phyloP scores from a whole-genome alignment of 176 grass and related monocot species.

The Oryza australiensis region DNA sequence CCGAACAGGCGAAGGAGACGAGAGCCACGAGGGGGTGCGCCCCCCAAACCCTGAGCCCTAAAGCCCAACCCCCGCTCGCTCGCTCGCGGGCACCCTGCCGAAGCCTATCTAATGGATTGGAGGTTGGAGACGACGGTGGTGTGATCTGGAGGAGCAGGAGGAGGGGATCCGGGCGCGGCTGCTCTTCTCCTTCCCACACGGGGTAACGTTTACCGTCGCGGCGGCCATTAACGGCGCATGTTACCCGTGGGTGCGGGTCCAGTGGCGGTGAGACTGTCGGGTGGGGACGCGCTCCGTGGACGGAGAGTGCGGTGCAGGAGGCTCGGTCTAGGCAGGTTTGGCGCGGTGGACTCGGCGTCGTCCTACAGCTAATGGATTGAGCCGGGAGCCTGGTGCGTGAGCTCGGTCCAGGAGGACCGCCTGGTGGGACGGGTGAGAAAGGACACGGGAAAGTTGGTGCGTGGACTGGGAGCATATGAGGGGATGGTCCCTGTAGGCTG shows the following conservation, averaged over 20 bases:
- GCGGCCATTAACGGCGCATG: slow-evolving; percentile 55
- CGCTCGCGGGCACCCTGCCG: not conserved
- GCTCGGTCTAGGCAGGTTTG: not conserved
- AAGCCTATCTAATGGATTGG: slow-evolving; percentile 42
- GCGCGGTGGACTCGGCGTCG: slow-evolving; percentile 21
- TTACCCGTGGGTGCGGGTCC: slow-evolving; percentile 41
- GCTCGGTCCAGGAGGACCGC: not conserved
- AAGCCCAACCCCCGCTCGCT: slow-evolving; percentile 35
- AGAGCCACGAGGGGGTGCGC: not conserved
- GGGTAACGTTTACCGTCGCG: slow-evolving; percentile 61
- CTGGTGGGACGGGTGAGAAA: not conserved
- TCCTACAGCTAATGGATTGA: slow-evolving; percentile 27
- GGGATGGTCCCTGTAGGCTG: not conserved
- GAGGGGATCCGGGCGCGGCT: slow-evolving; percentile 41
- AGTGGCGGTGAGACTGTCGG: slow-evolving; percentile 1
- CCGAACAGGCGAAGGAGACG: not conserved
- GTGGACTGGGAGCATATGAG: not conserved
- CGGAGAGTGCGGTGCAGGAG: slow-evolving; percentile 1
- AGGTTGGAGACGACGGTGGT: slow-evolving; percentile 32
- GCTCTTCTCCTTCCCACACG: slow-evolving; percentile 20
- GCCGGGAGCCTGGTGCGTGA: not conserved
- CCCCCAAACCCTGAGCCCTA: slow-evolving; percentile 30
- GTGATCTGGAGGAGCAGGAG: slow-evolving; percentile 42
- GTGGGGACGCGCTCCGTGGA: not conserved
- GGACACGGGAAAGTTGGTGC: not conserved